Percentiles rank a stretch among this genome's conserved stretches.
phyloP scores from a whole-genome alignment of 1,139 yeast genomes.

The Zhuliangozyma blackwelliae region DNA sequence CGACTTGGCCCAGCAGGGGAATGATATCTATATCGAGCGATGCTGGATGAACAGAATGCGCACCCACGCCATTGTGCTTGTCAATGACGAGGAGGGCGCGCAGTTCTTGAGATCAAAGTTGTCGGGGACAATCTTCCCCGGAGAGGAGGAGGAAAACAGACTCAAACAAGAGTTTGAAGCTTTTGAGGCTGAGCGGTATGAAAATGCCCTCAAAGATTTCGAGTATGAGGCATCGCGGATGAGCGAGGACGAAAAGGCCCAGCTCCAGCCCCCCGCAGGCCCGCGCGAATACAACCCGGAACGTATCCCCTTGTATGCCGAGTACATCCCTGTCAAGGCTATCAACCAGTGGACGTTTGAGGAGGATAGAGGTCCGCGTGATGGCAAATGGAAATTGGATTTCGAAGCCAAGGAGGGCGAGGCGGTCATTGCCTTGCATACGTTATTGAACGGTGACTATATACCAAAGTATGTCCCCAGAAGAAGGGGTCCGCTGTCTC shows the following conservation, averaged over 20 bases:
- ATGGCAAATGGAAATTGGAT: constrained; percentile 42
- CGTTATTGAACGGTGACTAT: constrained; percentile 33
- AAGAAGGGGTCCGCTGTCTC: constrained; percentile 2
- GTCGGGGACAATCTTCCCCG: constrained; percentile 31
- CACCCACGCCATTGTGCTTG: constrained; percentile 41
- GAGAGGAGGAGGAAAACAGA: constrained; percentile 20
- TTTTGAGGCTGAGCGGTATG: constrained; percentile 20
- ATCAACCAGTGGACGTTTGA: constrained; percentile 45
- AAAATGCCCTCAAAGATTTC: constrained; percentile 16
- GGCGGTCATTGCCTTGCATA: constrained; percentile 35
- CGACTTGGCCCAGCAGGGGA: constrained; percentile 21
- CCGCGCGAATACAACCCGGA: constrained; percentile 18
- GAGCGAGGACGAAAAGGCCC: constrained; percentile 8
- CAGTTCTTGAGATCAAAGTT: constrained; percentile 26
- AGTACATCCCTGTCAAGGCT: constrained; percentile 44
- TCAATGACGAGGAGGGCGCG: constrained; percentile 38
- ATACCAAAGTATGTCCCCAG: constrained; percentile 18
- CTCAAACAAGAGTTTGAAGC: constrained; percentile 19
- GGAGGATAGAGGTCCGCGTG: constrained; percentile 40
- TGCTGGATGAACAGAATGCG: constrained; percentile 43
- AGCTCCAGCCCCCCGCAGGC: constrained; percentile 13
- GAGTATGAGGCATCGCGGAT: constrained; percentile 11
- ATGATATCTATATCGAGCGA: constrained; percentile 28
- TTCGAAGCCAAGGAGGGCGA: constrained; percentile 27
- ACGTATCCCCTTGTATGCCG: constrained; percentile 32